Conservation (phyloP, 2,329 filamentous ascomycete genomes). For the Colletotrichum karsti region DNA sequence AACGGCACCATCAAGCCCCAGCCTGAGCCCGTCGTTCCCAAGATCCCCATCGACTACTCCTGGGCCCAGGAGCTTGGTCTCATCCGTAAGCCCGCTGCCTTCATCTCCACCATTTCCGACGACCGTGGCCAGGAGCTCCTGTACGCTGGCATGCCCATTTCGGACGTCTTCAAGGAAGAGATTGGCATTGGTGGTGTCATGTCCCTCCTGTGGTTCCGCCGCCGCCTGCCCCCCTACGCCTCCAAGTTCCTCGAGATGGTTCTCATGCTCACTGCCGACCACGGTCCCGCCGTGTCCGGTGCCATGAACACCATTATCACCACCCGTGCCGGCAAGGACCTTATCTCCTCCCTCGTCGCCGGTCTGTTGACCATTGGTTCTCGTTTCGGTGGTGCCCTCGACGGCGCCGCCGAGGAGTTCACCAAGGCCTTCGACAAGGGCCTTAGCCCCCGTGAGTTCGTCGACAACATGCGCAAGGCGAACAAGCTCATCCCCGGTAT, state of each 20-base stretch:
- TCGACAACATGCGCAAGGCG: slow-evolving; percentile 98
- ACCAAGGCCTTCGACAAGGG: slow-evolving; percentile 98
- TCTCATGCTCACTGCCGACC: slow-evolving; percentile 99
- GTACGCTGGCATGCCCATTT: slow-evolving; percentile 99
- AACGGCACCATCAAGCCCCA: slow-evolving; percentile 86
- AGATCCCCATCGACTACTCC: slow-evolving; percentile 99
- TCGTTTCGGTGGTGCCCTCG: slow-evolving; percentile 96
- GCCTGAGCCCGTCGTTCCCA: slow-evolving; percentile 90
- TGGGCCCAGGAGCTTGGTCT: slow-evolving; percentile 99
- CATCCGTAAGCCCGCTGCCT: slow-evolving; percentile 98
- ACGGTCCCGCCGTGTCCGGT: slow-evolving; percentile 98
- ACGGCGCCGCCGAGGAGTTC: slow-evolving; percentile 98
- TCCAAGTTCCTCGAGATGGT: slow-evolving; percentile 99
- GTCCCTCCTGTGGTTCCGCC: slow-evolving; percentile 99
- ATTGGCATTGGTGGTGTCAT: slow-evolving; percentile 99
- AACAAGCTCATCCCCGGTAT: slow-evolving; percentile 99
- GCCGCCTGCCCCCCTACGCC: slow-evolving; percentile 92
- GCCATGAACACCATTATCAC: slow-evolving; percentile 99
- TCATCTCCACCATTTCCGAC: slow-evolving; percentile 99
- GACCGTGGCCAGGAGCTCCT: slow-evolving; percentile 99
- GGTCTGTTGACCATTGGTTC: slow-evolving; percentile 99
- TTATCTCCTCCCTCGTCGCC: slow-evolving; percentile 93
- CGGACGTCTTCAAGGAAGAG: slow-evolving; percentile 99
- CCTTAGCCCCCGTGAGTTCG: slow-evolving; percentile 97
- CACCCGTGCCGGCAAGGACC: slow-evolving; percentile 97